A percentile compares a stretch with the other conserved stretches of the same genome.
phyloP scores from a whole-genome alignment of 305 asterid genomes.

The Solanum aculeatissimum region DNA sequence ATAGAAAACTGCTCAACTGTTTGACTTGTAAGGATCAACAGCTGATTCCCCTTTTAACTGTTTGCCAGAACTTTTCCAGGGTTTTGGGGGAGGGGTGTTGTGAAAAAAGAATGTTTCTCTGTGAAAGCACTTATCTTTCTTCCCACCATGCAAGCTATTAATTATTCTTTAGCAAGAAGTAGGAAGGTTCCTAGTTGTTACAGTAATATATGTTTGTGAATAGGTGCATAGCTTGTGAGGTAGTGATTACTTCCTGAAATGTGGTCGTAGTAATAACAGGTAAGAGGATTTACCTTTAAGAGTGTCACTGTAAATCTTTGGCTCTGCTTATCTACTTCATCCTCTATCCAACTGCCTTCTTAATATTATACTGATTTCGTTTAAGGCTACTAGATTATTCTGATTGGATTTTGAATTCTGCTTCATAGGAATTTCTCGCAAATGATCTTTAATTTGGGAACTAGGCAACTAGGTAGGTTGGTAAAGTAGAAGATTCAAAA shows the following conservation, averaged over 20 bases:
- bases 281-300: background rate
- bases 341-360: background rate
- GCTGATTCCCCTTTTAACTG: background rate
- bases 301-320: background rate
- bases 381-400: background rate
- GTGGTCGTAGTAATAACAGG: background rate
- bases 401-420: background rate
- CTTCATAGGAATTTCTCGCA: background rate
- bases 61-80: background rate
- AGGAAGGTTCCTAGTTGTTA: background rate
- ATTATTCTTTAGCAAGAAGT: background rate
- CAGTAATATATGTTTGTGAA: background rate
- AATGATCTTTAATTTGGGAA: background rate
- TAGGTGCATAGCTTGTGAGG: background rate
- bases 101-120: background rate
- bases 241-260: background rate
- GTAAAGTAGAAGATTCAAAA: background rate
- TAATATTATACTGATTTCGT: too few relatives aligned
- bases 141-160: background rate
- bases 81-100: background rate
- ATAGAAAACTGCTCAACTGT: background rate
- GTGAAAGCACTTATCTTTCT: background rate
- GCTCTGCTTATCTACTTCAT: background rate
- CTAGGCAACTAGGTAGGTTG: background rate
- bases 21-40: background rate